Evolutionary conservation across 2,329 filamentous ascomycete species (phyloP), one percentile per base, ranked within the genome.

Genomic region (Dothistroma septosporum): DNA sequence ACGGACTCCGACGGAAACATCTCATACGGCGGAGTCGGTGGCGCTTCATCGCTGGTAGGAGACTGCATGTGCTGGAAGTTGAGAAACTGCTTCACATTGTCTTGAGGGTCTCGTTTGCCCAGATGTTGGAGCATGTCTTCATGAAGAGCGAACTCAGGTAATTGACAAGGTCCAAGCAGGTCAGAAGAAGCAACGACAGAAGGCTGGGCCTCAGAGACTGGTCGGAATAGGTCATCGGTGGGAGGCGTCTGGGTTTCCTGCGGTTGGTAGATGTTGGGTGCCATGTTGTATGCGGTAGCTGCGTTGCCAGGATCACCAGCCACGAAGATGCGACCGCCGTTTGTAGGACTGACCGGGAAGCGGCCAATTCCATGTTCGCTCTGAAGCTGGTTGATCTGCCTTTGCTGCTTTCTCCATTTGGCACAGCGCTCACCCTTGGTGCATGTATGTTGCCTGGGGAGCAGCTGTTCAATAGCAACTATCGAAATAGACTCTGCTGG

Each of bases 131-230:
- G 85, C 47, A 82, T 83, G 53, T 88, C 85, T 73, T 92, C 87
- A 69, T 92, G 87, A 41, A 97, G 83, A 21, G 77, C 78, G 61
- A 92, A 81, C 24, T 87, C 81, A 22, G 88, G 82, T 12, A 87
- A 73, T 37, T 83, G 75, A 8, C 84, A 84, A 6, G 90, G 88
- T 2, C 92, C 92, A 64, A 97, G 83, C 11, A 95, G 83, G 75
- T 97, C 93, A 1, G 92, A 97, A 0, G 93, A 97, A 28, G 92
- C 93, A 56, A 96, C 88, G 10, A 96, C 82, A 1, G 92, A 97
- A 10, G 89, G 90, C 3, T 88, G 84, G 21, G 85, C 85, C 68
- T 94, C 88, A 6, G 91, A 93, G 28, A 86, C 80, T 11, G 90
- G 89, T 48, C 88, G 85, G 65, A 83, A 75, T 5, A 57, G 62